Percentiles rank a stretch among this genome's conserved stretches.
Evolutionary conservation across 306 rosid species (phyloP).

Genomic region (Datisca glomerata): DNA sequence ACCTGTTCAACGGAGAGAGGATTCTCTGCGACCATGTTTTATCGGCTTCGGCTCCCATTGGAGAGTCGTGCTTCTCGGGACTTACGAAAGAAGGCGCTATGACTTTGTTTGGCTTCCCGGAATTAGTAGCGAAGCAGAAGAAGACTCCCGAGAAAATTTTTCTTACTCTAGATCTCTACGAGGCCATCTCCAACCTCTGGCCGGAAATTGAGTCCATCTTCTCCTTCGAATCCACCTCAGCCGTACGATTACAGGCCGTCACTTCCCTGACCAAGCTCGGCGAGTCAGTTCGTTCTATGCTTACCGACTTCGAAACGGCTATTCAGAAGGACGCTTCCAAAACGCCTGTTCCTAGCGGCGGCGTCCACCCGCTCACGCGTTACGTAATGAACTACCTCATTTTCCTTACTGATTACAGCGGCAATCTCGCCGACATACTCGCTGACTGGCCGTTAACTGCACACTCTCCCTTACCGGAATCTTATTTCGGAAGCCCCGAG

Average conservation of each 20-base stretch:
- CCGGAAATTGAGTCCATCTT: slow-evolving; percentile 59
- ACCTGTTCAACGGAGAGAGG: slow-evolving; percentile 50
- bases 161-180: slow-evolving; percentile 51
- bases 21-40: slow-evolving; percentile 48
- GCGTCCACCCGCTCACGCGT: slow-evolving; percentile 83
- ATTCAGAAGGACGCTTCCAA: slow-evolving; percentile 59
- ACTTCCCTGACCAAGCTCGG: slow-evolving; percentile 30
- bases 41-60: slow-evolving; percentile 20
- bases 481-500: slow-evolving; percentile 28
- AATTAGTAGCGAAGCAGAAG: slow-evolving; percentile 58
- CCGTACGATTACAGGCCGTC: slow-evolving; percentile 32
- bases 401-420: slow-evolving; percentile 52
- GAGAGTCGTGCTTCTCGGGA: slow-evolving; percentile 48
- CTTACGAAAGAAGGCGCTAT: slow-evolving; percentile 42
- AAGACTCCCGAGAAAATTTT: slow-evolving; percentile 69
- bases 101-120: slow-evolving; percentile 57
- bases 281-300: slow-evolving; percentile 31
- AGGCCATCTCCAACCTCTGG: slow-evolving; percentile 36
- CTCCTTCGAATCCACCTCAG: slow-evolving; percentile 45
- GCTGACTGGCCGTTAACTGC: slow-evolving; percentile 38
- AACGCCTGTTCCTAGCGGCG: slow-evolving; percentile 55
- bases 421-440: slow-evolving; percentile 33
- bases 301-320: slow-evolving; percentile 53
- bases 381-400: slow-evolving; percentile 76
- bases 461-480: slow-evolving; percentile 49